Conservation (phyloP, 108 stramenopile genomes). For the Stephanodiscus triporus region DNA sequence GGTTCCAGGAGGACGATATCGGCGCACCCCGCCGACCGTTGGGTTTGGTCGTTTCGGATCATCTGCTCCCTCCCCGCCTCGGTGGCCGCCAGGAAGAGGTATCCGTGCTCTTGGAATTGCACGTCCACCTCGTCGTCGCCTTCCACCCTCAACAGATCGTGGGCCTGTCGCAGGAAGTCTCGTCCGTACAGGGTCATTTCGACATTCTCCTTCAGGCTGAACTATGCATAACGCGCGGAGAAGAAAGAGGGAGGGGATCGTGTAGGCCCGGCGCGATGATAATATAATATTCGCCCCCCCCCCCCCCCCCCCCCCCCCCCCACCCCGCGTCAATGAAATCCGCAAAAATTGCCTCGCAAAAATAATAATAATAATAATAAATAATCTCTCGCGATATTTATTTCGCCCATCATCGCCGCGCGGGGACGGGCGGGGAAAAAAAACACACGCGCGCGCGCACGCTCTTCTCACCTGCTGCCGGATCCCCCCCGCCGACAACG, state of each 20-base stretch:
- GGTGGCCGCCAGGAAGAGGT: conserved; percentile 70
- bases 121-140: conserved; percentile 51
- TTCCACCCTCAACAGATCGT: conserved; percentile 25
- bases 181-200: conserved; percentile 66
- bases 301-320: no score
- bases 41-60: conserved; percentile 51
- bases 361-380: no score
- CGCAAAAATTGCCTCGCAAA: no score
- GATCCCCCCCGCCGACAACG: conserved; percentile 71
- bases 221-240: not conserved
- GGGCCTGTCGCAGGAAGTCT: conserved; percentile 56
- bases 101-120: conserved; percentile 69
- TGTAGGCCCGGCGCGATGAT: no score
- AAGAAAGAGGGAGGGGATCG: not conserved
- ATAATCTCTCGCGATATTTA: no score
- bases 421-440: no score
- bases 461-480: conserved; percentile 51
- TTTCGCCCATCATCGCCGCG: no score
- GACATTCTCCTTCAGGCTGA: conserved; percentile 67
- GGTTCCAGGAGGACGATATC: conserved; percentile 48
- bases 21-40: conserved; percentile 43
- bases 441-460: no score
- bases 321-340: not conserved
- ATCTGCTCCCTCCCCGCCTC: conserved; percentile 43
- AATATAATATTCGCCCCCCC: no score